These are phyloP conservation scores for Dendrobium officinale DNA, from an alignment of 106 monocot genomes.

Conservation along the genomic window DNA sequence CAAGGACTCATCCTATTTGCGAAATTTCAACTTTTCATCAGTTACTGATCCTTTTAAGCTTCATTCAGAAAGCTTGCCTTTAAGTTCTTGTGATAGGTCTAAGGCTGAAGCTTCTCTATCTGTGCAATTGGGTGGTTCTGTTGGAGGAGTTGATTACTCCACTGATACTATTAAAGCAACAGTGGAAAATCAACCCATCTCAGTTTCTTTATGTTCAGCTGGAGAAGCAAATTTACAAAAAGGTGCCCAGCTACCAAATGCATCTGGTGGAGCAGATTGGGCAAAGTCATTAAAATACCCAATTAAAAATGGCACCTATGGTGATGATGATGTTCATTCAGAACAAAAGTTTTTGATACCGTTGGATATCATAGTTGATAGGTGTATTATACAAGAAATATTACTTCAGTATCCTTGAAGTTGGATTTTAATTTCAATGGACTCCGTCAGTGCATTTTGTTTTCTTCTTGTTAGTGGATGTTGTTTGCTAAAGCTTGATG, in stretches of 20 bases:
- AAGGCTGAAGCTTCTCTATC: constrained; percentile 10
- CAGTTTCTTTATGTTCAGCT: constrained; percentile 18
- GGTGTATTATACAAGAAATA: constrained; percentile 75
- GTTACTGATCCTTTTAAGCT: constrained; percentile 45
- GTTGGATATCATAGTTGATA: constrained; percentile 70
- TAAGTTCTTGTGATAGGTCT: constrained; percentile 12
- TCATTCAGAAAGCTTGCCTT: constrained; percentile 20
- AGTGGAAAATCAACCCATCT: constrained; percentile 11
- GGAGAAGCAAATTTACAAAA: constrained; percentile 9
- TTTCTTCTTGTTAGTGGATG: neutral
- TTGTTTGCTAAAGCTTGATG: neutral
- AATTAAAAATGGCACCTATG: constrained; percentile 13
- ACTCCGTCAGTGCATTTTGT: neutral
- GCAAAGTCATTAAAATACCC: constrained; percentile 32
- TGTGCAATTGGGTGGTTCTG: neutral
- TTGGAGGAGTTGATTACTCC: constrained; percentile 5
- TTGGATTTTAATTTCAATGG: neutral
- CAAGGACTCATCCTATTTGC: constrained; percentile 13
- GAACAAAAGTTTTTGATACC: constrained; percentile 50
- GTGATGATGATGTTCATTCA: constrained; percentile 13
- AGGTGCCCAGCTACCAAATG: constrained; percentile 12
- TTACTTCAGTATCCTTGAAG: constrained; percentile 91
- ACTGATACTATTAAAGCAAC: constrained; percentile 9
- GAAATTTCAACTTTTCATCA: constrained; percentile 61
- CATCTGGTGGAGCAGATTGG: constrained; percentile 68